Base-by-base conservation (phyloP, 2,329 filamentous ascomycete genomes). In the Paraphoma chrysanthemicola region DNA sequence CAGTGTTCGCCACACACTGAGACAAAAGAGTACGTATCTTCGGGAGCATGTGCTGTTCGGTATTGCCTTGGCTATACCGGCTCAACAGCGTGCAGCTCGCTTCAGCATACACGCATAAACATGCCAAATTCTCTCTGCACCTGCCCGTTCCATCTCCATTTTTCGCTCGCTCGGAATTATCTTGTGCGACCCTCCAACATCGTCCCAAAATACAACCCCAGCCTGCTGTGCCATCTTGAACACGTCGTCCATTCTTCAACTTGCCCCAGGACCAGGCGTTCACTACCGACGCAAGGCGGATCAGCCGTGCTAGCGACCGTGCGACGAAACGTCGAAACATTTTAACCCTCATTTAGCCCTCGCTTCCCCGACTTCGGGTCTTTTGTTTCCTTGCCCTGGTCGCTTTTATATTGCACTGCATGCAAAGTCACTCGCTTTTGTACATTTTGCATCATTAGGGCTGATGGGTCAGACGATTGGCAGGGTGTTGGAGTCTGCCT, bases 261-360 rank as follows among this genome's bases (percentile, higher is more conserved):
- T 47, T 53, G 41, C 62, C 62, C 63, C 61, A 51, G 55, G 66
- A 48, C 67, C 67, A 66, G 47, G 54, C 48, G 66, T 68, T 67
- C 67, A 45, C 48, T 48, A 44, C 51, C 38, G 53, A 64, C 57
- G 52, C 55, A 46, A 49, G 50, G 39, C 50, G 23, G 48, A 56
- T 58, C 66, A 51, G 49, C 56, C 56, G 57, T 53, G 14, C 16
- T 41, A 44, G 48, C 57, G 51, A 51, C 52, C 55, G 36, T 56
- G 50, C 55, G 49, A 48, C 57, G 44, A 53, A 53, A 47, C 59
- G 48, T 69, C 58, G 64, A 71, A 71, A 68, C 67, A 44, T 57
- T 64, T 66, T 69, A 65, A 55, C 52, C 68, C 60, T 45, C 52
- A 61, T 69, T 61, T 54, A 60, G 62, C 59, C 33, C 49, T 69